Conservation (phyloP, 768 basidiomycete species). For the Amanita jacksonii region DNA sequence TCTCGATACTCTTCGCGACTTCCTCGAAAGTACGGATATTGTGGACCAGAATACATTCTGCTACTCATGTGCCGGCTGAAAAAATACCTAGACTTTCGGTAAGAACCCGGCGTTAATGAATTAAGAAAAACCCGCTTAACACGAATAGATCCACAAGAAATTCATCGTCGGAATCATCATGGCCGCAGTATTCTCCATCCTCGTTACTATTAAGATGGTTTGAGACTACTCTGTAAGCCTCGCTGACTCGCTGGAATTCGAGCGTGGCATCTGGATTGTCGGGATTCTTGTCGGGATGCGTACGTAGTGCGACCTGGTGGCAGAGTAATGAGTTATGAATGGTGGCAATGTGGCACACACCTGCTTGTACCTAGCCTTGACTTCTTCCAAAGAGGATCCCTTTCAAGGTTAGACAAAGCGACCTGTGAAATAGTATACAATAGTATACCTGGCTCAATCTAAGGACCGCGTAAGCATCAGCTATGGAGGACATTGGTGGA, state of each 20-base stretch:
- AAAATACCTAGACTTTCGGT: slow-evolving; percentile 3
- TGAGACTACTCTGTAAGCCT: slow-evolving; percentile 55
- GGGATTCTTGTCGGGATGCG: slow-evolving; percentile 73
- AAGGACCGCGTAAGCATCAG: slow-evolving; percentile 32
- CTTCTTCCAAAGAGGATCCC: slow-evolving; percentile 53
- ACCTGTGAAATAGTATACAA: slow-evolving; percentile 7
- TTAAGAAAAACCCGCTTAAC: background rate
- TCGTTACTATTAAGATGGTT: slow-evolving; percentile 38
- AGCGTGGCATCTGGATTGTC: slow-evolving; percentile 55
- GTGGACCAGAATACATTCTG: background rate
- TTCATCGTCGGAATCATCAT: slow-evolving; percentile 28
- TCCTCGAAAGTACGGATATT: slow-evolving; percentile 19
- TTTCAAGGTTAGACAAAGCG: slow-evolving; percentile 16
- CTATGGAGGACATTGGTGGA: slow-evolving; percentile 10
- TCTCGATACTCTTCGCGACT: slow-evolving; percentile 42
- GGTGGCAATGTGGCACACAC: slow-evolving; percentile 22
- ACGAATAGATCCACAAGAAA: slow-evolving; percentile 17
- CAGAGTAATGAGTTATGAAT: slow-evolving; percentile 1
- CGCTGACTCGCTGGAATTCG: slow-evolving; percentile 60
- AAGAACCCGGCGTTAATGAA: background rate
- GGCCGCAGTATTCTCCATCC: slow-evolving; percentile 21
- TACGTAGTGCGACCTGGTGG: slow-evolving; percentile 48
- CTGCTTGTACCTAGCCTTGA: slow-evolving; percentile 64
- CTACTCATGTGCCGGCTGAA: slow-evolving; percentile 1
- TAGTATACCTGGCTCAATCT: slow-evolving; percentile 43